Conservation (phyloP, 257 asterid genomes). For the Orobanche coerulescens region DNA sequence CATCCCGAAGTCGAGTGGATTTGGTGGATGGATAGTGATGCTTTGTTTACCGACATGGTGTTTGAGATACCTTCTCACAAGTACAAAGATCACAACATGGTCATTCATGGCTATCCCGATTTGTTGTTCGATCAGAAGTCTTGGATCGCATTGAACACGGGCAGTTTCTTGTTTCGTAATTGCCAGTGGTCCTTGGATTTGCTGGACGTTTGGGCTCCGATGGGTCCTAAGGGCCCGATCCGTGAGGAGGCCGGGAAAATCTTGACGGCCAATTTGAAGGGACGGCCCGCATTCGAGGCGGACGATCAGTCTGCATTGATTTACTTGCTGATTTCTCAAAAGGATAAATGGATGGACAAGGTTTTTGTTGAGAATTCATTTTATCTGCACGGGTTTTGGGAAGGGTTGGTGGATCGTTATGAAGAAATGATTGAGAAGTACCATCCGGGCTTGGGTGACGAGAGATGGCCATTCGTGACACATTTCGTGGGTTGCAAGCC, state of each 20-base stretch:
- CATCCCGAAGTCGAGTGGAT: slow-evolving; percentile 97
- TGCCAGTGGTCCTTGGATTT: slow-evolving; percentile 94
- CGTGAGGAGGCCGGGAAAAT: slow-evolving; percentile 86
- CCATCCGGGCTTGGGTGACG: slow-evolving; percentile 85
- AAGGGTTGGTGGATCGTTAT: slow-evolving; percentile 75
- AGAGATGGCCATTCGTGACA: slow-evolving; percentile 95
- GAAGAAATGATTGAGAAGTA: slow-evolving; percentile 94
- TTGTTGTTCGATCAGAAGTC: slow-evolving; percentile 72
- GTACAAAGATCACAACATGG: slow-evolving; percentile 60
- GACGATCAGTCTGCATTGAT: slow-evolving; percentile 94
- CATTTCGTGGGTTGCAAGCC: slow-evolving; percentile 98
- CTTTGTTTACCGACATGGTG: slow-evolving; percentile 76
- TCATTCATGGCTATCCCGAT: slow-evolving; percentile 78
- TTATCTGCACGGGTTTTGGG: slow-evolving; percentile 92
- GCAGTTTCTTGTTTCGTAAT: slow-evolving; percentile 76
- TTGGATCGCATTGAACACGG: slow-evolving; percentile 85
- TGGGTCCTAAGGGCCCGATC: slow-evolving; percentile 86
- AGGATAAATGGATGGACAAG: slow-evolving; percentile 61
- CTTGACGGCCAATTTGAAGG: slow-evolving; percentile 76
- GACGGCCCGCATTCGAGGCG: slow-evolving; percentile 87
- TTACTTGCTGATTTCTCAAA: slow-evolving; percentile 58
- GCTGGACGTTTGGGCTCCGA: slow-evolving; percentile 92
- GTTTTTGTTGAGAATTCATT: slow-evolving; percentile 80
- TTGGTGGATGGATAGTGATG: slow-evolving; percentile 99
- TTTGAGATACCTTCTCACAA: slow-evolving; percentile 62